Base-by-base conservation (phyloP, 148 eudicot genomes). In the Dysphania ambrosioides region DNA sequence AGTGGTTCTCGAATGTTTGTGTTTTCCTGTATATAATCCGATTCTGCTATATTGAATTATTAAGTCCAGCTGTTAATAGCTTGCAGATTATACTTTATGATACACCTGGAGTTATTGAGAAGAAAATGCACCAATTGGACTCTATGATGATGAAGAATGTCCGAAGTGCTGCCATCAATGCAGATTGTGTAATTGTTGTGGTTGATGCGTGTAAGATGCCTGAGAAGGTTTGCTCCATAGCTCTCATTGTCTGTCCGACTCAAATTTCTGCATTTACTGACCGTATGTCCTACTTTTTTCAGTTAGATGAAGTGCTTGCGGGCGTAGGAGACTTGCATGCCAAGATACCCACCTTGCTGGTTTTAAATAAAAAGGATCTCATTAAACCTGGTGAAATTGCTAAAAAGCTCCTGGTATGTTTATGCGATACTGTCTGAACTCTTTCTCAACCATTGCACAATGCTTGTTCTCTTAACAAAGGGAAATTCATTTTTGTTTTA, bases 101-200 rank as follows among this genome's bases (percentile, higher is more conserved):
- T 76, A 95, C 99, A 44, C 99, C 97, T 68, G 99, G 99, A 73
- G 99, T 95, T 47, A 92, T 95, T 76, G 94, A 90, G 87, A 95
- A 90, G 91, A 83, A 89, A 80, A 92, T 90, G 96, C 96, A 92
- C 81, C 89, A 87, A 82, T 80, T 95, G 84, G 97, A 95, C 80
- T 60, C 93, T n/a, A 90, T 95, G 99, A 95, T 95, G 99, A 95
- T 95, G 97, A 90, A 89, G 80, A 95, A 92, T 86, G 99, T 95
- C 62, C 91, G 91, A 13, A 89, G 87, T 74, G 99, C 99, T 71
- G 86, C 96, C 19, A 68, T 84, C 29, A 87, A 87, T 85, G 97
- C 99, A 63, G 97, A 95, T 80, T 95, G 99, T 80, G 88, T 95
- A 32, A 58, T 95, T 72, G 87, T 95, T 53, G 99, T 95, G 79